These are phyloP conservation scores for Saccharomycopsis javanensis DNA, from an alignment of 805 yeast species.

Conservation along the genomic window DNA sequence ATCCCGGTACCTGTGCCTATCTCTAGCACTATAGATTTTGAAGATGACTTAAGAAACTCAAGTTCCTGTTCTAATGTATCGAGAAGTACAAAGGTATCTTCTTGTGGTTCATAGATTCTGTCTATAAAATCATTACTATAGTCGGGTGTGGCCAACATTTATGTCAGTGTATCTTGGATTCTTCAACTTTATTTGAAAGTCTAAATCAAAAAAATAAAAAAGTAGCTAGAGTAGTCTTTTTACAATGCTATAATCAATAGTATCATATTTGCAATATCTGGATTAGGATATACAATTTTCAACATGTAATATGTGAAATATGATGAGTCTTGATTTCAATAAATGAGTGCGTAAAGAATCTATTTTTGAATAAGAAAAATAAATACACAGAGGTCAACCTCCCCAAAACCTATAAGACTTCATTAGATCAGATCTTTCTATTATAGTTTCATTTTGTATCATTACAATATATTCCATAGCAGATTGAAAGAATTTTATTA, in stretches of 20 bases:
- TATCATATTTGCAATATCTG: too few species aligned
- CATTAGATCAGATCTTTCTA: too few species aligned
- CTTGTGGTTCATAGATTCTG: slow-evolving; percentile 91
- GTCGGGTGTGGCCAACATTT: slow-evolving; percentile 76
- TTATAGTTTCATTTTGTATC: background rate
- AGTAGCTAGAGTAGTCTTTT: too few species aligned
- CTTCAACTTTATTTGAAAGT: background rate
- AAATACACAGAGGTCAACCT: background rate
- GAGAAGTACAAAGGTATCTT: slow-evolving; percentile 76
- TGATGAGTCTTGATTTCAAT: background rate
- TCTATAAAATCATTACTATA: slow-evolving; percentile 47
- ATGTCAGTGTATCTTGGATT: background rate
- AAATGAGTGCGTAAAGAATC: background rate
- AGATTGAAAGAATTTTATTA: background rate
- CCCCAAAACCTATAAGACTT: too few species aligned
- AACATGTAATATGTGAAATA: too few species aligned
- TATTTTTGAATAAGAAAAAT: too few species aligned
- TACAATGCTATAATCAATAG: background rate
- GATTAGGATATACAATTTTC: too few species aligned
- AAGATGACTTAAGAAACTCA: slow-evolving; percentile 24
- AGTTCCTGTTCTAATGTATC: slow-evolving; percentile 67
- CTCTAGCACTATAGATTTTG: slow-evolving; percentile 56
- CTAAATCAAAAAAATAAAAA: background rate
- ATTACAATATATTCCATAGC: background rate
- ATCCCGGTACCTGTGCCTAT: slow-evolving; percentile 92